Evolutionary conservation across 2,329 filamentous ascomycete genomes (phyloP).

Genomic region (Nectriaceae sp.): DNA sequence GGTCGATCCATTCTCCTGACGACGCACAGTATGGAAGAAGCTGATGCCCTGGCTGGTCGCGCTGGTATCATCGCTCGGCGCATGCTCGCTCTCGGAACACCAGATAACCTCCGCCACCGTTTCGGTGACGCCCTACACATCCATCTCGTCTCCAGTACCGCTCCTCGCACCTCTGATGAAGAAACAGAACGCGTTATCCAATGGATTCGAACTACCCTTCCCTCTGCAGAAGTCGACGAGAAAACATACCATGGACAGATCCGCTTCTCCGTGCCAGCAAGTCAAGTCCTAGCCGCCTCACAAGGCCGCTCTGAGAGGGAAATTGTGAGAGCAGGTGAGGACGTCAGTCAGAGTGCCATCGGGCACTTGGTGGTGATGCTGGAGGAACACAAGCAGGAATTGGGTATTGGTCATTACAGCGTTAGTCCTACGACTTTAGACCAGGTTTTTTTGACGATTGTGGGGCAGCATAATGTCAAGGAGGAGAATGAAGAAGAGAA

Average conservation of each 20-base stretch:
- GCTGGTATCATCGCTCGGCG: slow-evolving; percentile 83
- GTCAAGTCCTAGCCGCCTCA: slow-evolving; percentile 35
- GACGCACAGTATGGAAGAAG: slow-evolving; percentile 95
- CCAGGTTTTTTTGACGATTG: slow-evolving; percentile 86
- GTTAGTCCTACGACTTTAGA: slow-evolving; percentile 86
- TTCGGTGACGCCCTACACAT: slow-evolving; percentile 81
- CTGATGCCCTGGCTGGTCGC: slow-evolving; percentile 80
- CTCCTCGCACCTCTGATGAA: slow-evolving; percentile 69
- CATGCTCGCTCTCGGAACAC: slow-evolving; percentile 84
- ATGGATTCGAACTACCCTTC: slow-evolving; percentile 67
- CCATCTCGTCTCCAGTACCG: slow-evolving; percentile 74
- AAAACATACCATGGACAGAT: slow-evolving; percentile 84
- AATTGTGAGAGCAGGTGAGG: slow-evolving; percentile 21
- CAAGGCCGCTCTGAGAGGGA: slow-evolving; percentile 23
- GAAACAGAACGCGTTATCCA: slow-evolving; percentile 67
- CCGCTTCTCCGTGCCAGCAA: slow-evolving; percentile 73
- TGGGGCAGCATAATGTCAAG: slow-evolving; percentile 74
- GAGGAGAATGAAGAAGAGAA: slow-evolving; percentile 65
- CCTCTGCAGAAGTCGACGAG: slow-evolving; percentile 67
- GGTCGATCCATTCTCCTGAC: slow-evolving; percentile 86
- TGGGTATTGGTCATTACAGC: slow-evolving; percentile 84
- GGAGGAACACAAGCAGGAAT: slow-evolving; percentile 66
- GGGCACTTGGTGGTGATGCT: slow-evolving; percentile 70
- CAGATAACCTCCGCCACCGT: slow-evolving; percentile 68
- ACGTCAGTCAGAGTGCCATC: slow-evolving; percentile 53